Evolutionary conservation across 768 basidiomycete species (phyloP), one percentile per base, ranked within the genome.

Genomic region (Tremella mesenterica): DNA sequence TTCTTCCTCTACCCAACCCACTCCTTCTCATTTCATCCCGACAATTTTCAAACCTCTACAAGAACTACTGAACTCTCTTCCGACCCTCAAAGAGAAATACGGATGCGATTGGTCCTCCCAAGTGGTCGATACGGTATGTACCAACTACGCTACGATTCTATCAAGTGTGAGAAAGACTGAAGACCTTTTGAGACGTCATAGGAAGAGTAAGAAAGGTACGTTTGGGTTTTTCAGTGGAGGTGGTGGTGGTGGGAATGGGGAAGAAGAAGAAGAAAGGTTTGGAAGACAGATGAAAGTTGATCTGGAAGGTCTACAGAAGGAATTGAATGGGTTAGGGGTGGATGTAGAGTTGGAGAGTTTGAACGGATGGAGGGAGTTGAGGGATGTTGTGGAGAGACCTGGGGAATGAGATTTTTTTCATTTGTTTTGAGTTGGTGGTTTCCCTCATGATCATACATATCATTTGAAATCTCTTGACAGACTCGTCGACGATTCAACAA

Each of bases 231-330:
- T 97, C 63, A 81, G 85, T 26, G 64, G 69, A 3, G 59, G 52
- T 4, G 53, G 49, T 6, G 60, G 75, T 13, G 71, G 75, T 25
- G 23, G 7, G 3, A 43, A 76, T 46, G 81, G 81, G 9, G 84
- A 87, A 38, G 86, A 88, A 50, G 91, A 93, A 63, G 90, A 95
- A 69, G 88, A 93, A 66, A 83, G 88, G 38, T 90, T 97, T 55
- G 81, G 81, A 41, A 74, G 74, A 46, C 90, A 92, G 73, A 85
- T 96, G 85, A 78, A 84, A 43, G 74, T 88, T 14, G 95, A 99
- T 65, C 86, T 93, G 0, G 80, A 85, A 44, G 84, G 84, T 7
- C 84, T 96, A 60, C 86, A 83, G 9, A 79, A 79, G 61, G 91
- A 93, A 52, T 90, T 85, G 1, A 72, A 78, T 57, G 73, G 77